Conservation (phyloP, 805 yeast genomes). For the Wickerhamomyces strasburgensis region DNA sequence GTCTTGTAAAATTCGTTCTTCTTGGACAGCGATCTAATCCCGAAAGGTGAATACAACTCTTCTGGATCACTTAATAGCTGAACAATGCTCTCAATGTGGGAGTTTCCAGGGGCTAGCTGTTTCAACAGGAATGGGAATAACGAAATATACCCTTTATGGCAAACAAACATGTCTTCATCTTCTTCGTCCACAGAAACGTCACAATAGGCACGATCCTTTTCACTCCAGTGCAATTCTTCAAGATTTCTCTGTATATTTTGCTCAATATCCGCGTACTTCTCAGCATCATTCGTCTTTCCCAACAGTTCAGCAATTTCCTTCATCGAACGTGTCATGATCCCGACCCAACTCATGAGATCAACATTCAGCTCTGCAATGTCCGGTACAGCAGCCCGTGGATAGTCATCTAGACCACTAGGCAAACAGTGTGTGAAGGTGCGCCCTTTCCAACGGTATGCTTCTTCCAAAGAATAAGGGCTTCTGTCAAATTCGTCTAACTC, state of each 20-base stretch:
- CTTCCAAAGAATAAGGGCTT: slow-evolving; percentile 42
- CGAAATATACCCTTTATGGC: slow-evolving; percentile 86
- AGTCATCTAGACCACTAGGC: slow-evolving; percentile 94
- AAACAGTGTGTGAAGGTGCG: slow-evolving; percentile 79
- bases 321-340: slow-evolving; percentile 84
- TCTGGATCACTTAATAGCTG: slow-evolving; percentile 61
- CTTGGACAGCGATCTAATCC: slow-evolving; percentile 76
- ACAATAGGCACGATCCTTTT: slow-evolving; percentile 62
- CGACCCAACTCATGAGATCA: slow-evolving; percentile 89
- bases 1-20: slow-evolving; percentile 60
- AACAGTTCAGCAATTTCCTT: slow-evolving; percentile 62
- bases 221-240: slow-evolving; percentile 78
- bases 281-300: slow-evolving; percentile 53
- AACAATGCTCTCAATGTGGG: slow-evolving; percentile 47
- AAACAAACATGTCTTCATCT: slow-evolving; percentile 67
- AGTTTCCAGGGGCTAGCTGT: slow-evolving; percentile 47
- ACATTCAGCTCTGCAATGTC: slow-evolving; percentile 89
- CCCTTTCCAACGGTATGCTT: slow-evolving; percentile 91
- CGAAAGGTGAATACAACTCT: slow-evolving; percentile 71
- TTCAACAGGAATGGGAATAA: slow-evolving; percentile 79
- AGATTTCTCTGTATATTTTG: slow-evolving; percentile 56
- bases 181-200: slow-evolving; percentile 74
- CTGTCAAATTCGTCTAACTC: slow-evolving; percentile 68
- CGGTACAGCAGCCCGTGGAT: slow-evolving; percentile 78
- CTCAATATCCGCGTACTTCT: slow-evolving; percentile 48